Percentiles rank a stretch among this genome's conserved stretches.
phyloP scores from a whole-genome alignment of 306 rosid species.

The Dryas drummondii region DNA sequence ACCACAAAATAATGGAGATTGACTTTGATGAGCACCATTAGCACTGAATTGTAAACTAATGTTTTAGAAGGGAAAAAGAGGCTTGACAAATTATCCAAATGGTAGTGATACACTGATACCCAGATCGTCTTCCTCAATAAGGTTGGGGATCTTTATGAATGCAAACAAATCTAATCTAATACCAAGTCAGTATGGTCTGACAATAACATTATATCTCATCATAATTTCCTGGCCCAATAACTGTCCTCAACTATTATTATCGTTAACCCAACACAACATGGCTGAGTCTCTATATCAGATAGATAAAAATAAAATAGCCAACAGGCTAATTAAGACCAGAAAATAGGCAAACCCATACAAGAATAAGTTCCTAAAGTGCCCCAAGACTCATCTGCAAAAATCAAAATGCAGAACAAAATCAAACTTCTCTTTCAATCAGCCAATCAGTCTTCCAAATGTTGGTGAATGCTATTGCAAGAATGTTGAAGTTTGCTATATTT shows the following conservation, averaged over 20 bases:
- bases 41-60: neutral
- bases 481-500: neutral
- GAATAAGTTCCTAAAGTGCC: neutral
- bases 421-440: neutral
- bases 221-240: neutral
- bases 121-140: neutral
- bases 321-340: neutral
- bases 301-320: neutral
- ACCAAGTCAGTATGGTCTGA: neutral
- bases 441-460: neutral
- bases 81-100: neutral
- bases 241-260: neutral
- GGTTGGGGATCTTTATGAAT: neutral
- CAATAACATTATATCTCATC: neutral
- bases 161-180: neutral
- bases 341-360: neutral
- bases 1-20: neutral
- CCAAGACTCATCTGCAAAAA: neutral
- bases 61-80: neutral
- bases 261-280: neutral
- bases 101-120: neutral
- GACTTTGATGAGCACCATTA: neutral
- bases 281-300: neutral
- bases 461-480: neutral
- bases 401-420: neutral